Conservation (phyloP, 176 grass and related monocot species). For the Aechmea fasciata region DNA sequence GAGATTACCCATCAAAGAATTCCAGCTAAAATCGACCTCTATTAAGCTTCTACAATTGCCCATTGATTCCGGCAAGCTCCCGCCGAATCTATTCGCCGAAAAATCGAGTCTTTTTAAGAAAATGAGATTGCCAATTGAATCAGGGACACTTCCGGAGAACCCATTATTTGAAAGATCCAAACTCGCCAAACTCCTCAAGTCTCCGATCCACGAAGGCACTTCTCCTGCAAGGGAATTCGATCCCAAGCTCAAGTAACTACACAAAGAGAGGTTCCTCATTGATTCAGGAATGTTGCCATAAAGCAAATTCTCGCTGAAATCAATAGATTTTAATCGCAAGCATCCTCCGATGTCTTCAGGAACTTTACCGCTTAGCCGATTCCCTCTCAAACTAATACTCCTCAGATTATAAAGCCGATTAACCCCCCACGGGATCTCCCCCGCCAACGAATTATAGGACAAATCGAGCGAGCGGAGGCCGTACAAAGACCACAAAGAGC, state of each 20-base stretch:
- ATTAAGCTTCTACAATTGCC: slow-evolving; percentile 51
- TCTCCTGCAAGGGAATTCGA: slow-evolving; percentile 65
- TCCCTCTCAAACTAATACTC: slow-evolving; percentile 46
- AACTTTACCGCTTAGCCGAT: slow-evolving; percentile 53
- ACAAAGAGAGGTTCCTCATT: slow-evolving; percentile 65
- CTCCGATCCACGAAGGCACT: slow-evolving; percentile 71
- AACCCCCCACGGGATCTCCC: slow-evolving; percentile 65
- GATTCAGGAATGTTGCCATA: slow-evolving; percentile 64
- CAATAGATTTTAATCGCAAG: slow-evolving; percentile 64
- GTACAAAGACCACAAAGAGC: slow-evolving; percentile 69
- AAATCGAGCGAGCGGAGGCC: slow-evolving; percentile 75
- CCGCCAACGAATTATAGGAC: slow-evolving; percentile 51
- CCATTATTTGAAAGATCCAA: slow-evolving; percentile 71
- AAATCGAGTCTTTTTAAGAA: slow-evolving; percentile 54
- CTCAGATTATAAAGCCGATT: slow-evolving; percentile 83
- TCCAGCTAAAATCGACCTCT: slow-evolving; percentile 75
- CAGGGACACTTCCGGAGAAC: slow-evolving; percentile 55
- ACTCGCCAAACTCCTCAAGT: slow-evolving; percentile 47
- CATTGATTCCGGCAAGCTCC: slow-evolving; percentile 58
- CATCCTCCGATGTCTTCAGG: slow-evolving; percentile 76
- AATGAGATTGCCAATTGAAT: slow-evolving; percentile 55
- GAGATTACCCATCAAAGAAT: slow-evolving; percentile 58
- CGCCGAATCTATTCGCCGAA: slow-evolving; percentile 65
- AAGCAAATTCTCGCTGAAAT: slow-evolving; percentile 57
- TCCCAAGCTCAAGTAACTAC: slow-evolving; percentile 60